Base-by-base conservation (phyloP, 805 yeast genomes). In the Huiozyma naganishii region DNA sequence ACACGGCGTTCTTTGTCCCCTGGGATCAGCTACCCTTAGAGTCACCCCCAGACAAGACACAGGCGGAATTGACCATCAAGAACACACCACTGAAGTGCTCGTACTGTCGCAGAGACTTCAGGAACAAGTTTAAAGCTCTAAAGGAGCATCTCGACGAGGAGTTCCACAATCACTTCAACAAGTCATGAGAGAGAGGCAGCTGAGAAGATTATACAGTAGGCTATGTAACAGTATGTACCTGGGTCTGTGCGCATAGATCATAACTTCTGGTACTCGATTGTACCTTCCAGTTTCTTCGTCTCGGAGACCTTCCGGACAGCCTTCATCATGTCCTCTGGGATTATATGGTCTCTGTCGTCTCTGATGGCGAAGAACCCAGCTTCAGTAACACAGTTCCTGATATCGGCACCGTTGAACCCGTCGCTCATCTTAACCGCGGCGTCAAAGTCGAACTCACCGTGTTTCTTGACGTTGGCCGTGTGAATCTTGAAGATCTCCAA, bases 351-450 rank as follows among this genome's bases (percentile, higher is more conserved):
- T 58, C 98, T 80, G 62, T 92, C 98, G 59, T 92, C 97, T 68
- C 98, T 79, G 55, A 92, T 92, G 43, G 98, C 97, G 55, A 89
- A 87, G 69, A 92, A 92, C 2, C 98, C 98, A 28, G 97, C 96
- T 69, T 90, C 98, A n/a, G 98, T 90, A 32, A 89, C 76, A 47
- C 92, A 95, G 62, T 90, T 90, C 65, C 98, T 80, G 55, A 90
- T 82, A 73, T 90, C 98, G 6, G 97, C 97, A 70, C 98, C 98
- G 66, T 90, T 90, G 69, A 92, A 92, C 2, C 97, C 97, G 67
- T 90, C 98, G 65, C 95, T 83, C 97, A 92, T 92, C 70, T 92
- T 92, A 35, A 90, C 97, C 32, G 87, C 83, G 11, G 96, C 95
- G 68, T 92, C 97, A 57, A 86, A 88, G 69, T 92, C 98, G 64